phyloP scores from a whole-genome alignment of 2,329 filamentous ascomycete species.

The Calonectria pseudoturangicola region DNA sequence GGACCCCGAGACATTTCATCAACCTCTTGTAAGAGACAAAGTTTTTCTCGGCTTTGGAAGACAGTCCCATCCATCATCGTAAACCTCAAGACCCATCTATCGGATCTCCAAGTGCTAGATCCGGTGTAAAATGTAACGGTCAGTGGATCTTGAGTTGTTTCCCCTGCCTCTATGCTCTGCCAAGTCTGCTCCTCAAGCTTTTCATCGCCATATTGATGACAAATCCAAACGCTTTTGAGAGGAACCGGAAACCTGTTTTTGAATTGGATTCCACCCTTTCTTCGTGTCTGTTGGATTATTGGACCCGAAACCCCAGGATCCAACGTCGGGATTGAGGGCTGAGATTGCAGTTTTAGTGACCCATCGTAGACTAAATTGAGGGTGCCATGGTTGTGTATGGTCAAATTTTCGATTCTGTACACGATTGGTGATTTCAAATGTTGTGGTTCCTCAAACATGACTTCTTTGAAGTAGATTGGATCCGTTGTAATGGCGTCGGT shows the following conservation, averaged over 20 bases:
- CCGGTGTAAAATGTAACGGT: background rate
- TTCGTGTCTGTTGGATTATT: background rate
- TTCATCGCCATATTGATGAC: conserved; percentile 1
- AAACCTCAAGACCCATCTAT: background rate
- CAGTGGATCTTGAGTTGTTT: background rate
- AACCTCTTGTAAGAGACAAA: background rate
- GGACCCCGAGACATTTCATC: background rate
- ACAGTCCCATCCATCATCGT: background rate
- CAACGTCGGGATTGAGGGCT: background rate
- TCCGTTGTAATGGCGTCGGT: background rate
- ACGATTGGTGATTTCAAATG: background rate
- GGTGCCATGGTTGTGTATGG: background rate
- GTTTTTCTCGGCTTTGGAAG: background rate
- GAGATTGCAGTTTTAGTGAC: background rate
- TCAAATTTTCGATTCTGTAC: background rate
- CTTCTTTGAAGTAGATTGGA: background rate
- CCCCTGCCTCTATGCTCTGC: background rate
- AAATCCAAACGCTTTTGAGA: background rate
- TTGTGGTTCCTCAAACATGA: background rate
- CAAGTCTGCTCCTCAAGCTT: background rate
- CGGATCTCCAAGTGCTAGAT: background rate
- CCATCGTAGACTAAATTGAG: background rate
- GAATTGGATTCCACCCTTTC: background rate
- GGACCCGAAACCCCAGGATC: background rate
- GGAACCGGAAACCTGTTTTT: background rate